Evolutionary conservation across 1,284 basidiomycete species (phyloP), one percentile per base, ranked within the genome.

Genomic region (Athelia psychrophila): DNA sequence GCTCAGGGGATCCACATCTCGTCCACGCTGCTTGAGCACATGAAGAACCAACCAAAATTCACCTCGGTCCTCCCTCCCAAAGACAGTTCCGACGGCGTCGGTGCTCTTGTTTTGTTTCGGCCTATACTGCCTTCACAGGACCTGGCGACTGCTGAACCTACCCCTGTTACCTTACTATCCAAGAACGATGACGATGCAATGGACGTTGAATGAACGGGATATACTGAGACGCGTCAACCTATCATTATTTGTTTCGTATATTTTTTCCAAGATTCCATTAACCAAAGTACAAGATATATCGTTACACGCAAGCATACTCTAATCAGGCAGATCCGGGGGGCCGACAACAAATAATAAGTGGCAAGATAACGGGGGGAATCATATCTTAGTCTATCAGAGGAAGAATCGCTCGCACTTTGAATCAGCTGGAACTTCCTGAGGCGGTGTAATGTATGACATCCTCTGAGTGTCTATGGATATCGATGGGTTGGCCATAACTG

Each of bases 21-120:
- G 3, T 57, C 74, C 38, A 72, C 69, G 10, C 64, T 82, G 20
- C 71, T 86, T 5, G 70, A 76, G 25, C 77, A 73, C 42, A 70
- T 83, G 40, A 64, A 58, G 48, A 64, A 60, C 52, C 65, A 62
- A 32, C 50, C 60, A 40, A 57, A 56, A 13, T 27, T 54, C n/a
- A 51, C 54, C 47, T 57, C 57, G 12, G 50, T 64, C 46, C 61
- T 61, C 2, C 52, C 57, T 10, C 55, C 63, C 47, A 27, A 53
- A 44, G 47, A 56, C 42, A 38, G 58, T 24, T 23, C 61, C 1
- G 77, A 70, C 50, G 78, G 76, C 58, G 13, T 5, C 27, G 20
- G n/a, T 16, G 84, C 84, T 1, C 74, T 87, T 19, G 76, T 89
- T 18, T 62, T 86, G 3, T 86, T 80, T 63, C 75, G 70, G 53